Conservation (phyloP, 2,329 filamentous ascomycete genomes). For the Huntiella decipiens region DNA sequence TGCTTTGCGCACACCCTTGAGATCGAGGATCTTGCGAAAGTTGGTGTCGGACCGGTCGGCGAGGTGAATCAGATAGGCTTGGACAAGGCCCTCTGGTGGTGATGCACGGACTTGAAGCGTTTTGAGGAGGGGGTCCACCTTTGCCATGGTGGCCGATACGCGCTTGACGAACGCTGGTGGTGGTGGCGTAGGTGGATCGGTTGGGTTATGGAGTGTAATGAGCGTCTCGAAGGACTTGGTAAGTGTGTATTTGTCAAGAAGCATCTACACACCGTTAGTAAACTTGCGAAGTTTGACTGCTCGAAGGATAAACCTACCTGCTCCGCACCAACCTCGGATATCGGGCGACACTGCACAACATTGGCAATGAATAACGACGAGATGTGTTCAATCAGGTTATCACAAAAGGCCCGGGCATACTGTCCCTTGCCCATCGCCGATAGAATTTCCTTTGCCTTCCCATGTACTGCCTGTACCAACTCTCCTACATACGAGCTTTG, state of each 20-base stretch:
- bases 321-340: constrained; percentile 86
- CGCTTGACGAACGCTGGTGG: constrained; percentile 60
- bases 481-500: constrained; percentile 84
- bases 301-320: constrained; percentile 35
- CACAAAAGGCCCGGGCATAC: constrained; percentile 84
- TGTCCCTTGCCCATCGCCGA: constrained; percentile 70
- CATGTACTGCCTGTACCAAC: constrained; percentile 54
- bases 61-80: constrained; percentile 95
- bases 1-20: constrained; percentile 75
- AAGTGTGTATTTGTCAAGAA: constrained; percentile 82
- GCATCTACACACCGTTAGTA: constrained; percentile 43
- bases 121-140: constrained; percentile 83
- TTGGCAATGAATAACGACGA: constrained; percentile 62
- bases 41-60: constrained; percentile 84
- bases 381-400: constrained; percentile 82
- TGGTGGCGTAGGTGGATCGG: constrained; percentile 19
- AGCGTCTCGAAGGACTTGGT: constrained; percentile 62
- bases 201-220: constrained; percentile 35
- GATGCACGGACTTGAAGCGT: constrained; percentile 85
- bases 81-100: constrained; percentile 82
- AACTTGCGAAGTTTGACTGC: background rate
- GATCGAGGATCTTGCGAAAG: constrained; percentile 87
- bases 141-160: constrained; percentile 64
- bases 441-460: constrained; percentile 55
- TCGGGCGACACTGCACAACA: constrained; percentile 73